Evolutionary conservation across 2,329 filamentous ascomycete genomes (phyloP), one percentile per base, ranked within the genome.

Genomic region (Pezicula radicicola): DNA sequence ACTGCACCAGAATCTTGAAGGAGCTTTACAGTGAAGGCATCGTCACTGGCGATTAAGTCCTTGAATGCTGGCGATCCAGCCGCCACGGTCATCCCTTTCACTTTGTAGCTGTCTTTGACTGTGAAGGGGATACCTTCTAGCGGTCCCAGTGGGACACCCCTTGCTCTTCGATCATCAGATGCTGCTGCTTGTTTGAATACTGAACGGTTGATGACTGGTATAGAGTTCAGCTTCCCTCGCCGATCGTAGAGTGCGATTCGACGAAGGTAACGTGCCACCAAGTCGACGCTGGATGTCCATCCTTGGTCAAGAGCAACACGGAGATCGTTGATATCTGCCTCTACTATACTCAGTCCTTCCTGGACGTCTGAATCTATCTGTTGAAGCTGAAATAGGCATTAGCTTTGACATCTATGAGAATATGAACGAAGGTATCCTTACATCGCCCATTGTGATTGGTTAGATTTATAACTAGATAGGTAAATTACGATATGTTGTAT

Each of bases 91-190:
- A 82, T 73, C 1, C 76, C 76, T 28, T 71, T 70, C 27, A 78
- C 74, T 55, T 76, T 80, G 68, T 77, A 83, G 58, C 72, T 78
- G 59, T 84, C 80, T 61, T 84, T 84, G 58, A 81, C 69, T 0
- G 78, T 80, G 52, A 73, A 83, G 0, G 80, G 79, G 7, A 84
- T 80, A 21, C 2, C 81, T 78, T 56, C 84, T 78, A 0, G 37
- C 4, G 37, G 37, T 16, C 37, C n/a, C 5, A 40, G n/a, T 9
- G 37, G 15, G 6, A 16, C n/a, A 16, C 37, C 37, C 3, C 8
- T 60, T 15, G 69, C 69, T 39, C 76, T 68, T 10, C 72, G 65
- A 1, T 68, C 66, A 64, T 80, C 77, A 3, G 77, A 77, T 4
- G 70, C 72, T 4, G 64, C 62, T 9, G 77, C 76, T 59, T 77